Conservation (phyloP, 768 basidiomycete genomes). For the Serendipita indica region DNA sequence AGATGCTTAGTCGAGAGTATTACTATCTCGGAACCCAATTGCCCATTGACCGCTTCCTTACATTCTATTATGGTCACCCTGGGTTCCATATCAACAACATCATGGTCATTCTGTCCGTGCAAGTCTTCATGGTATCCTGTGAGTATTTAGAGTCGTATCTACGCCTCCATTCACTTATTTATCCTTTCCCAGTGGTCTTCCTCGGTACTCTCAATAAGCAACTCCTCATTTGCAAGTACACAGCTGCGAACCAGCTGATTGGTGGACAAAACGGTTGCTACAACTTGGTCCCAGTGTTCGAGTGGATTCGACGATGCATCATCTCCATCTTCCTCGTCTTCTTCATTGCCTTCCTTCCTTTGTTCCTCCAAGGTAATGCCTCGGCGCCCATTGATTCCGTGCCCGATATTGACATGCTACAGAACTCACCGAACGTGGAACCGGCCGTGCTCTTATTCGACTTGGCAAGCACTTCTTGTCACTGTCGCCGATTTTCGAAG, state of each 20-base stretch:
- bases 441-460: conserved; percentile 79
- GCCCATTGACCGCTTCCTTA: conserved; percentile 95
- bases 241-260: conserved; percentile 50
- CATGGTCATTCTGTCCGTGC: conserved; percentile 92
- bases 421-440: conserved; percentile 95
- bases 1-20: conserved; percentile 97
- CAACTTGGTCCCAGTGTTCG: conserved; percentile 82
- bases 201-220: conserved; percentile 81
- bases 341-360: conserved; percentile 87
- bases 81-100: conserved; percentile 99
- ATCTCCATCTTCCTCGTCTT: conserved; percentile 98
- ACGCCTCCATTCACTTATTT: conserved; percentile 13
- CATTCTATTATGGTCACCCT: conserved; percentile 98
- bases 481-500: conserved; percentile 88
- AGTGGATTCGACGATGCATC: conserved; percentile 93
- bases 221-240: conserved; percentile 68
- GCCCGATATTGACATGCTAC: conserved; percentile 17
- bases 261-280: conserved; percentile 81
- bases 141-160: conserved; percentile 24
- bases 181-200: conserved; percentile 59
- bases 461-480: conserved; percentile 90
- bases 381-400: not conserved
- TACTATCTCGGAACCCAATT: conserved; percentile 97
- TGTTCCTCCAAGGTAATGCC: conserved; percentile 79
- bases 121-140: conserved; percentile 88